A percentile compares a stretch with the other conserved stretches of the same genome.
Evolutionary conservation across 148 eudicot genomes (phyloP).

Genomic region (Vaccinium darrowii): DNA sequence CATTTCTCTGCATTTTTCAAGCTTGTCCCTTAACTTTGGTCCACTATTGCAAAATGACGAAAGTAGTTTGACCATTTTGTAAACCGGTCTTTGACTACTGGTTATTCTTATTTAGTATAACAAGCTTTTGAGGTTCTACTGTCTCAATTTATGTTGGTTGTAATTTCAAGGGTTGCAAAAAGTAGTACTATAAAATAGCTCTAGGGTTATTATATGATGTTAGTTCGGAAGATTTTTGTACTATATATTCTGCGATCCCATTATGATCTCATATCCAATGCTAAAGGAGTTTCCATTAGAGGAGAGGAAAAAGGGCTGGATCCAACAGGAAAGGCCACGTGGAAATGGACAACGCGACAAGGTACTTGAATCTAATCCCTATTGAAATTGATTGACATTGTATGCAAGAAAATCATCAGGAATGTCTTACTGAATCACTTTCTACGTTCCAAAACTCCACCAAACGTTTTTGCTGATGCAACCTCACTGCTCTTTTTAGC

Average conservation of each 20-base stretch:
- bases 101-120: background rate
- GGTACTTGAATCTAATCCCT: conserved; percentile 1
- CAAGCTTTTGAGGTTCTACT: background rate
- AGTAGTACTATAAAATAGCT: background rate
- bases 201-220: too few species aligned
- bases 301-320: background rate
- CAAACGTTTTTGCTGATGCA: background rate
- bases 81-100: background rate
- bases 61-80: background rate
- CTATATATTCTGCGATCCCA: background rate
- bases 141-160: background rate
- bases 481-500: background rate
- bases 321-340: background rate
- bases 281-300: background rate
- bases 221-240: too few species aligned
- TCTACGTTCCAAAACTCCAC: background rate
- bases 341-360: background rate
- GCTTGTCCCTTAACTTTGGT: background rate
- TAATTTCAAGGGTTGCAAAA: background rate
- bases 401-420: background rate
- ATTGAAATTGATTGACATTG: background rate
- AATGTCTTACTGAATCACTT: background rate
- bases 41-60: background rate
- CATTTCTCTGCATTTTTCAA: too few species aligned
- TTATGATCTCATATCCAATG: background rate